Evolutionary conservation across 805 yeast genomes (phyloP), one percentile per base, ranked within the genome.

Genomic region (Candida maltosa): DNA sequence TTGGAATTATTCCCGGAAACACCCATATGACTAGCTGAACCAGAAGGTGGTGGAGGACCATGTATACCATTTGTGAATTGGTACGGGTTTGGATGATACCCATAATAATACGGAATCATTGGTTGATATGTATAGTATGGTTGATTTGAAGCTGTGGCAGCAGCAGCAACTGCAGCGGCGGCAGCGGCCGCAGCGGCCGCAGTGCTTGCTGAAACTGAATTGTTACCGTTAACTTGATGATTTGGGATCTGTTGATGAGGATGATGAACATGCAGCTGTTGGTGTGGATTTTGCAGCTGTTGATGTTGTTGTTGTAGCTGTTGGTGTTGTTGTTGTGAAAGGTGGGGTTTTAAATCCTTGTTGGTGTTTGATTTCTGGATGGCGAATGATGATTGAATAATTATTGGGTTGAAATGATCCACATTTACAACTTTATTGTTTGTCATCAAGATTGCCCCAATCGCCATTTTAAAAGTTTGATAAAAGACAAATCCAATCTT

Each of bases 401-500:
- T 33, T 17, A 60, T 41, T 10, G 53, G 39, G 15, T 34, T 50
- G 8, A 51, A 48, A 29, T 41, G 42, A 11, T 46, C 54, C 11
- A 34, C 32, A 29, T 39, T 41, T 2, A 37, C 38, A 6, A 39
- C 30, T 26, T 25, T 55, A 22, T 75, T 76, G 50, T 78, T 74
- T 25, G 82, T 69, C 37, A 65, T 57, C 15, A 70, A 59, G 25
- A 83, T 79, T 26, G 91, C 87, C 16, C 58, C 54, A 29, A 78
- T 65, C 2, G 94, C 88, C 62, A 76, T 74, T 8, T 66, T 68
- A 31, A 76, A 73, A 37, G 66, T 60, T 33, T 71, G 63, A 51
- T 70, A 84, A 42, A 83, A 81, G 12, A 85, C 73, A 57, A 84
- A 84, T 6, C 91, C 93, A 35, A 56, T 58, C 34, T 51, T 56